Conservation (phyloP, 2,329 filamentous ascomycete species). For the Aspergillus aculeatus region DNA sequence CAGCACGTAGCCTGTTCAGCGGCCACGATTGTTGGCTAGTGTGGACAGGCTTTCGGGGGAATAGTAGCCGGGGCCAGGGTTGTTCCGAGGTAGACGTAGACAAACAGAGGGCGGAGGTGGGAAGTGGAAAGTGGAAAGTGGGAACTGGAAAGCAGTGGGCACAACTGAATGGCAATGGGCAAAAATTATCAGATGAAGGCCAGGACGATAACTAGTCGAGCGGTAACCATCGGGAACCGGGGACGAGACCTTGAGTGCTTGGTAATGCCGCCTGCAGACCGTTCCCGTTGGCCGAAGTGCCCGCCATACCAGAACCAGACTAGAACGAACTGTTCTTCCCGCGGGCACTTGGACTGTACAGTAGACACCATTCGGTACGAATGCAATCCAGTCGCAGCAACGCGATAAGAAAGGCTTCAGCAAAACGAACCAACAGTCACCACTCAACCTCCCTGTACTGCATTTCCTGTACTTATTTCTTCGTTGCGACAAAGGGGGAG, state of each 20-base stretch:
- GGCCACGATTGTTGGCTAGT: background rate
- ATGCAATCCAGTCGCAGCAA: background rate
- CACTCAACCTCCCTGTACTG: background rate
- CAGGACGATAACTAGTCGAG: background rate
- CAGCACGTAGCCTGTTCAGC: background rate
- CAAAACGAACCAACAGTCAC: no score
- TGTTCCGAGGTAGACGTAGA: background rate
- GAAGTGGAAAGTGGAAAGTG: no score
- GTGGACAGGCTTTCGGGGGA: background rate
- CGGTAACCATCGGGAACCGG: no score
- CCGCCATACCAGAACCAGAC: conserved; percentile 1
- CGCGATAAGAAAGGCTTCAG: no score
- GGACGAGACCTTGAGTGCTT: conserved; percentile 1
- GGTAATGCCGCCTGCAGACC: conserved; percentile 10
- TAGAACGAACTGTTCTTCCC: conserved; percentile 2
- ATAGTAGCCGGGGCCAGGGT: background rate
- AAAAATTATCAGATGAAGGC: conserved; percentile 17
- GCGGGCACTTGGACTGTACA: background rate
- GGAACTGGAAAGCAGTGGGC: no score
- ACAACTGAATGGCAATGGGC: background rate
- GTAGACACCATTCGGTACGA: no score
- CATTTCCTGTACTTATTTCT: background rate
- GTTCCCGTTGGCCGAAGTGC: conserved; percentile 13
- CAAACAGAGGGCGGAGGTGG: no score
- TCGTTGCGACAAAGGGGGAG: background rate